phyloP scores from a whole-genome alignment of 2,329 filamentous ascomycete genomes.

The Fusarium miscanthi region DNA sequence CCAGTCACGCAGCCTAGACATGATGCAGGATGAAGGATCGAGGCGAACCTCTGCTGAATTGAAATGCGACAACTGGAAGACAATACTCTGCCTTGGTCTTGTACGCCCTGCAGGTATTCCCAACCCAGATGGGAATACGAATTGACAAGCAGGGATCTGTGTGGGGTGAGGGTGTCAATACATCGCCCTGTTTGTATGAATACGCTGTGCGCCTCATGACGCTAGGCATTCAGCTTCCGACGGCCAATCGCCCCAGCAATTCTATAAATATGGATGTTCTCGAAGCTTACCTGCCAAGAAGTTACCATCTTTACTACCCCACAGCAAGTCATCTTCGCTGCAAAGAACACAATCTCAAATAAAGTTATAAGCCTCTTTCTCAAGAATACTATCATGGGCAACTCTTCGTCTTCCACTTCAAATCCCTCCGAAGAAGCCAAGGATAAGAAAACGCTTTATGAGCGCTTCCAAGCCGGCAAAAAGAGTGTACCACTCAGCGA shows the following conservation, averaged over 20 bases:
- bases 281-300: slow-evolving; percentile 2
- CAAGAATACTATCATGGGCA: slow-evolving; percentile 11
- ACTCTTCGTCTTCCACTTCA: slow-evolving; percentile 20
- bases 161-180: neutral
- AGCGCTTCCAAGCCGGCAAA: slow-evolving; percentile 49
- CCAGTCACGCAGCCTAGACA: neutral
- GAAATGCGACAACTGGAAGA: neutral
- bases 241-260: neutral
- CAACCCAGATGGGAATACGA: neutral
- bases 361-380: neutral
- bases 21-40: neutral
- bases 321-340: neutral
- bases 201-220: slow-evolving; percentile 13
- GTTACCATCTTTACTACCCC: neutral
- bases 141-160: neutral
- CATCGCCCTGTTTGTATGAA: slow-evolving; percentile 11
- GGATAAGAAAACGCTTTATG: slow-evolving; percentile 48
- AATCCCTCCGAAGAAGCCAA: slow-evolving; percentile 7
- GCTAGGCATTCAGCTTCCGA: slow-evolving; percentile 1
- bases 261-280: slow-evolving; percentile 18
- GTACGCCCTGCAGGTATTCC: neutral
- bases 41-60: neutral
- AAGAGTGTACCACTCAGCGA: slow-evolving; percentile 49
- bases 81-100: neutral
- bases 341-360: neutral